Conservation (phyloP, 192 early-diverging fungal genomes). For the Umbelopsis sp. region DNA sequence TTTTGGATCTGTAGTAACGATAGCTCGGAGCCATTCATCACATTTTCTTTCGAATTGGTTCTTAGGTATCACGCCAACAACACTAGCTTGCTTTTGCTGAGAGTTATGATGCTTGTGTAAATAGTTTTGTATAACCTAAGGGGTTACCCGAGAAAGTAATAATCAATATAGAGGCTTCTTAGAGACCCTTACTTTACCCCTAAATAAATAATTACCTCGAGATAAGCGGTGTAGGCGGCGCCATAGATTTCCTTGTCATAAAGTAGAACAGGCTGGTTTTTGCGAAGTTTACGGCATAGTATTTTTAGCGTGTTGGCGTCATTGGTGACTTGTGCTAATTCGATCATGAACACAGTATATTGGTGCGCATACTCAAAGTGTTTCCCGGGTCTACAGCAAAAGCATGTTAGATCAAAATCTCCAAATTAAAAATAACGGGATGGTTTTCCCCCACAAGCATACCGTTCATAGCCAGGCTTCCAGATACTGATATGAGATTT, state of each 20-base stretch:
- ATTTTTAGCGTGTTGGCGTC: slow-evolving; percentile 62
- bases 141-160: too few species aligned
- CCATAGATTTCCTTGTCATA: slow-evolving; percentile 58
- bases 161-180: too few species aligned
- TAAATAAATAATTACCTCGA: slow-evolving; percentile 35
- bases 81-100: slow-evolving; percentile 10
- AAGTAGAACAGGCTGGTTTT: slow-evolving; percentile 51
- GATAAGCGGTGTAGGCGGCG: slow-evolving; percentile 45
- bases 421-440: too few species aligned
- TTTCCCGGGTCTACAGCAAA: slow-evolving; percentile 59
- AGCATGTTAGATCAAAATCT: too few species aligned
- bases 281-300: slow-evolving; percentile 59
- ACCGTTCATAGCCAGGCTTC: slow-evolving; percentile 80
- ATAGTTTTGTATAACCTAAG: slow-evolving; percentile 14
- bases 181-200: too few species aligned
- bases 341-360: slow-evolving; percentile 66
- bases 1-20: not conserved
- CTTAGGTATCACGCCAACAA: not conserved
- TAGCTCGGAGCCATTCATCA: slow-evolving; percentile 18
- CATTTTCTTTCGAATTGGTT: slow-evolving; percentile 13
- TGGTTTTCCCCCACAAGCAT: slow-evolving; percentile 3
- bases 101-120: slow-evolving; percentile 18
- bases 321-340: slow-evolving; percentile 55
- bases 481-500: slow-evolving; percentile 70
- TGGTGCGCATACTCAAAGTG: slow-evolving; percentile 76